Evolutionary conservation across 139 green algal species (phyloP).

Genomic region (Yamagishiella unicocca): DNA sequence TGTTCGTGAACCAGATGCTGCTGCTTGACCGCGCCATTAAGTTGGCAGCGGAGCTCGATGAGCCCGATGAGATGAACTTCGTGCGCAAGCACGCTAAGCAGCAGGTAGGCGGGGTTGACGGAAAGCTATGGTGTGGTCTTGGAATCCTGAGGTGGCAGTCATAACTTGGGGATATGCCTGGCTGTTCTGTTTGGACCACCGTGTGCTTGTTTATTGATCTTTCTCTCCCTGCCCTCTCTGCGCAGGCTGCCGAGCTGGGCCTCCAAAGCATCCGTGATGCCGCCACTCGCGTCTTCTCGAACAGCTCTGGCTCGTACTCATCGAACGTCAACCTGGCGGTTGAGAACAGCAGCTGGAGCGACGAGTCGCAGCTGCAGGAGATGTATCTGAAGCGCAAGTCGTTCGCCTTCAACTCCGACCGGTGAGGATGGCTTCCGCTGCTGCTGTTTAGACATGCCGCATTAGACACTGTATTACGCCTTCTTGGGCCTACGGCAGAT

Average conservation of each 20-base stretch:
- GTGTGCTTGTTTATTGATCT: background rate
- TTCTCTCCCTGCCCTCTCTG: background rate
- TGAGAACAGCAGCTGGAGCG: constrained; percentile 96
- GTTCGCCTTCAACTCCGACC: constrained; percentile 98
- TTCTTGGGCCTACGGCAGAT: no score
- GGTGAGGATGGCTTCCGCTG: constrained; percentile 27
- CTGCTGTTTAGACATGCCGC: background rate
- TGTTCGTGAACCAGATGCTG: constrained; percentile 99
- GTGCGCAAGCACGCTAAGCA: constrained; percentile 98
- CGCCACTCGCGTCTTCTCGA: constrained; percentile 97
- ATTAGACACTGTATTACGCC: background rate
- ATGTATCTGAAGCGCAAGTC: constrained; percentile 98
- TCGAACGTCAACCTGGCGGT: constrained; percentile 99
- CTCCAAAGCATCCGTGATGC: constrained; percentile 88
- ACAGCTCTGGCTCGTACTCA: constrained; percentile 95
- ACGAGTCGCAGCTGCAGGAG: constrained; percentile 97
- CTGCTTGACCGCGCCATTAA: constrained; percentile 97
- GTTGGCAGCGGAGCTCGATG: constrained; percentile 97
- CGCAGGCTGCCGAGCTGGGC: constrained; percentile 91
- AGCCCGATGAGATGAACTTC: constrained; percentile 99
- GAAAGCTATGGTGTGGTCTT: background rate
- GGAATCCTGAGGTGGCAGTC: no score
- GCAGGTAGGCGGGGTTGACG: constrained; percentile 58
- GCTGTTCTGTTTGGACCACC: no score
- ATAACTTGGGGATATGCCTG: no score